Conservation (phyloP, 2,329 filamentous ascomycete genomes). For the Trichoderma endophyticum region DNA sequence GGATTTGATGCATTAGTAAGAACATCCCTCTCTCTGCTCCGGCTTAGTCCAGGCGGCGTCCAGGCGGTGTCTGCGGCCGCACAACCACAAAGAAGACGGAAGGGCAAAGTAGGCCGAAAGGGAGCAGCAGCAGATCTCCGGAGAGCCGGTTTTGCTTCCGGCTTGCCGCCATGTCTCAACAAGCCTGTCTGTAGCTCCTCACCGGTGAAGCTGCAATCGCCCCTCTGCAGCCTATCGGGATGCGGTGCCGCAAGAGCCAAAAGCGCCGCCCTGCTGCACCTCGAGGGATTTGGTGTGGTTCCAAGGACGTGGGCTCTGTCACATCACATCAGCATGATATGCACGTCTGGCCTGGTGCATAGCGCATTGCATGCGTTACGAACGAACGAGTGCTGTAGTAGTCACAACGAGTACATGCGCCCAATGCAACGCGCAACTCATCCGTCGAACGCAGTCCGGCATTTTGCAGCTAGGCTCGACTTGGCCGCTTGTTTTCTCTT, state of each 20-base stretch:
- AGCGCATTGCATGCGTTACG: background rate
- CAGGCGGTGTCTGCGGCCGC: background rate
- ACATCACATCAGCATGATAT: background rate
- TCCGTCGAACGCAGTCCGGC: background rate
- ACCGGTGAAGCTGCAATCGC: conserved; percentile 14
- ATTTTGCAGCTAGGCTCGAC: background rate
- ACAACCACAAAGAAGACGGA: background rate
- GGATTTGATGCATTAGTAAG: background rate
- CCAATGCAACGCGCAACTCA: background rate
- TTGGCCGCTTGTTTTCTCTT: background rate
- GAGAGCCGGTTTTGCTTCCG: conserved; percentile 1
- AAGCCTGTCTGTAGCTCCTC: background rate
- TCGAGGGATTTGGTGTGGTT: background rate
- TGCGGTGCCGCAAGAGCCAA: background rate
- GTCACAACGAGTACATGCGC: background rate
- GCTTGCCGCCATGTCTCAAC: conserved; percentile 11
- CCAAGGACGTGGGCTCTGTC: background rate
- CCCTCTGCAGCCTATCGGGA: conserved; percentile 10
- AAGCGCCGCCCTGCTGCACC: background rate
- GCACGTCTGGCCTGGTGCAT: background rate
- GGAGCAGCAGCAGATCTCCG: background rate
- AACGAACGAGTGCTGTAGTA: background rate
- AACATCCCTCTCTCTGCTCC: background rate
- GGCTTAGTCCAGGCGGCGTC: background rate
- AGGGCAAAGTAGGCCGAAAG: background rate